phyloP scores from a whole-genome alignment of 306 rosid genomes.

The Sicyos baderoa region DNA sequence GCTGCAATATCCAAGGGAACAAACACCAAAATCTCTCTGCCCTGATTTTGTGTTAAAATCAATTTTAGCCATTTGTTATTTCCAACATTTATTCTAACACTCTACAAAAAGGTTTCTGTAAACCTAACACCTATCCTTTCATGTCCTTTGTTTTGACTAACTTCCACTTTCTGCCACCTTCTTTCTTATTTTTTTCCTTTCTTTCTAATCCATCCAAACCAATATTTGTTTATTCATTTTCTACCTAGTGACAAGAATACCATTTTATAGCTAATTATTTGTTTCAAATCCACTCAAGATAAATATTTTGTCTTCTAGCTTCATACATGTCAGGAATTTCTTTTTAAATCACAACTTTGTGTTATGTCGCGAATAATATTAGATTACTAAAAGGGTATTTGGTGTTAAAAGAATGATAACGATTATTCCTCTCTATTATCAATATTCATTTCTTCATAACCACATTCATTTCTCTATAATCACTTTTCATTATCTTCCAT shows the following conservation, averaged over 20 bases:
- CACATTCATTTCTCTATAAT: too few species aligned
- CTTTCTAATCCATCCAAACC: not conserved
- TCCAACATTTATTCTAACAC: conserved; percentile 1
- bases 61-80: not conserved
- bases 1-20: conserved; percentile 6
- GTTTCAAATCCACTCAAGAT: not conserved
- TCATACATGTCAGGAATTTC: too few species aligned
- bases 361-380: too few species aligned
- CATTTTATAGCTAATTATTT: not conserved
- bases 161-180: too few species aligned
- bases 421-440: too few species aligned
- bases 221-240: not conserved
- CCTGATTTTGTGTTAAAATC: not conserved
- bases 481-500: too few species aligned
- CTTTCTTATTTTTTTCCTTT: not conserved
- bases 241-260: not conserved
- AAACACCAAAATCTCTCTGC: conserved; percentile 4
- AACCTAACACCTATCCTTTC: not conserved
- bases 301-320: not conserved
- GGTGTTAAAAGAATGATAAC: too few species aligned
- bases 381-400: too few species aligned
- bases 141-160: conserved; percentile 20
- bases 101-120: conserved; percentile 14
- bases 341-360: too few species aligned
- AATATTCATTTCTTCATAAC: too few species aligned